Conservation (phyloP, 371 early-diverging fungal genomes). For the Synchytrium microbalum region DNA sequence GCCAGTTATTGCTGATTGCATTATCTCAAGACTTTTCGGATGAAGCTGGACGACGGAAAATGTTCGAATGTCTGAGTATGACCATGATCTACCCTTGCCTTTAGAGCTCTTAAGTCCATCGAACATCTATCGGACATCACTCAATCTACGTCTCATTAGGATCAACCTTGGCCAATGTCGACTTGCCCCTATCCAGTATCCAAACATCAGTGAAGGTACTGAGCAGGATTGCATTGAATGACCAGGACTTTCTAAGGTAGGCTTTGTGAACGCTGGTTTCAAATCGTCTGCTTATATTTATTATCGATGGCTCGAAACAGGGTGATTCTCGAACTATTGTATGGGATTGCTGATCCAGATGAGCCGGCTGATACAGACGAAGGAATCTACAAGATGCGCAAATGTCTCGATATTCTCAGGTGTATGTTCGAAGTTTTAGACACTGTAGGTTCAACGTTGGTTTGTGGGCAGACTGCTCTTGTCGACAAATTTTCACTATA, state of each 20-base stretch:
- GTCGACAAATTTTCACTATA: slow-evolving; percentile 8
- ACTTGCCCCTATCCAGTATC: slow-evolving; percentile 63
- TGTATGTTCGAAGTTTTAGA: slow-evolving; percentile 63
- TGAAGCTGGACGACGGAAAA: slow-evolving; percentile 74
- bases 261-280: too few species aligned
- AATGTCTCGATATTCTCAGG: slow-evolving; percentile 65
- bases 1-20: slow-evolving; percentile 67
- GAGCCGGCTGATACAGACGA: slow-evolving; percentile 19
- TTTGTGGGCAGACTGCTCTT: neutral
- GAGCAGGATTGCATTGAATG: slow-evolving; percentile 62
- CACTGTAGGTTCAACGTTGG: slow-evolving; percentile 32
- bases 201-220: slow-evolving; percentile 62
- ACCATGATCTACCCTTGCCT: too few species aligned
- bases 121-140: too few species aligned
- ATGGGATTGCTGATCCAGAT: slow-evolving; percentile 18
- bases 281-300: neutral
- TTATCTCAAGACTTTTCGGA: slow-evolving; percentile 74
- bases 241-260: slow-evolving; percentile 76
- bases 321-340: slow-evolving; percentile 25
- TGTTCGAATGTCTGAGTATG: slow-evolving; percentile 67
- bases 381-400: slow-evolving; percentile 35
- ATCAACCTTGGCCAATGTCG: slow-evolving; percentile 60
- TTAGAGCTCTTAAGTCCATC: neutral
- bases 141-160: too few species aligned
- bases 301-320: slow-evolving; percentile 7